Conservation (phyloP, 257 asterid species). For the Primulina huaijiensis region DNA sequence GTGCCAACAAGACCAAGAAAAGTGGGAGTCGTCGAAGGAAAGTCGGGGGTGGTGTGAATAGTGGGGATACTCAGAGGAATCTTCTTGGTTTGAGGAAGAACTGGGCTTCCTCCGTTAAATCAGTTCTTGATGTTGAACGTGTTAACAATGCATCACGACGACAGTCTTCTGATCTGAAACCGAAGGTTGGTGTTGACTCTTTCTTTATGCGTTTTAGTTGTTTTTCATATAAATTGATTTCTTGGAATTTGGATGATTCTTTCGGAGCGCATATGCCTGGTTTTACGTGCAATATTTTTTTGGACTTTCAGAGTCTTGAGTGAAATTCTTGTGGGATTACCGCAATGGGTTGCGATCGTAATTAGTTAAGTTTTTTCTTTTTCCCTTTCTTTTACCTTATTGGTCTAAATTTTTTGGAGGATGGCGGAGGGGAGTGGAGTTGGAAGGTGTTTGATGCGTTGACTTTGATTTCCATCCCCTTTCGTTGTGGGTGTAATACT, state of each 20-base stretch:
- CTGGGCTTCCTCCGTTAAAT: slow-evolving; percentile 43
- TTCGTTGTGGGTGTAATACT: background rate
- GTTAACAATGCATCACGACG: slow-evolving; percentile 24
- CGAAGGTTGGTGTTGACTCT: slow-evolving; percentile 36
- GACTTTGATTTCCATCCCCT: background rate
- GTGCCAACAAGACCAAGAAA: slow-evolving; percentile 35
- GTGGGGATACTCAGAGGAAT: slow-evolving; percentile 29
- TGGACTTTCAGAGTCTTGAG: background rate
- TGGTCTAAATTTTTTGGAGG: background rate
- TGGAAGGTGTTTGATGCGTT: slow-evolving; percentile 2
- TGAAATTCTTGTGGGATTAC: slow-evolving; percentile 4
- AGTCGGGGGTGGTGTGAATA: slow-evolving; percentile 28
- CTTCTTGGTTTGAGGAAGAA: slow-evolving; percentile 27
- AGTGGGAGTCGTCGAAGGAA: slow-evolving; percentile 33
- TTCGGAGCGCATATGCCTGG: background rate
- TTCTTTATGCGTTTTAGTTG: background rate
- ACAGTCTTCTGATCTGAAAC: slow-evolving; percentile 37
- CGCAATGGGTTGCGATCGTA: slow-evolving; percentile 14
- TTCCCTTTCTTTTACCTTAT: background rate
- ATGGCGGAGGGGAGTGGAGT: background rate
- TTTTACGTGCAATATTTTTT: background rate
- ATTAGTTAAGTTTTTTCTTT: background rate
- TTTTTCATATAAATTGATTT: slow-evolving; percentile 13
- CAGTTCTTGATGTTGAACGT: slow-evolving; percentile 55
- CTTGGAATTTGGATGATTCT: background rate